Evolutionary conservation across 805 yeast genomes (phyloP).

Genomic region (Cyberlindnera xishuangbannaensis): DNA sequence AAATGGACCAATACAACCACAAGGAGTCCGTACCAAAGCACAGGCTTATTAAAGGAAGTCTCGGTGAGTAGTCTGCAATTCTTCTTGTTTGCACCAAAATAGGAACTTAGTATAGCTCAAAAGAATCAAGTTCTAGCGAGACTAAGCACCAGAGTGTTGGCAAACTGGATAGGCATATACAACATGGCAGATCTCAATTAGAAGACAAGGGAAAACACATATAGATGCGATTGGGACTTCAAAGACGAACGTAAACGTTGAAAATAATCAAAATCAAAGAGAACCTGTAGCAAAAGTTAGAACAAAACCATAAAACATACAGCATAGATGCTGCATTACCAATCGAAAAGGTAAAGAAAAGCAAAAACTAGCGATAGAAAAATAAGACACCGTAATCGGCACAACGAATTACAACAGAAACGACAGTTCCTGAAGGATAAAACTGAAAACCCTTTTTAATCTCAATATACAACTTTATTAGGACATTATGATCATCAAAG

Average conservation of each 20-base stretch:
- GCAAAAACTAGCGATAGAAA: too few species aligned
- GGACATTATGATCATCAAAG: constrained; percentile 6
- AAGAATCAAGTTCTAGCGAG: constrained; percentile 7
- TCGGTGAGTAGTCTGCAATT: constrained; percentile 71
- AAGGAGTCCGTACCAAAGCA: constrained; percentile 18
- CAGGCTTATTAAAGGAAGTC: constrained; percentile 26
- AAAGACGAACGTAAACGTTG: too few species aligned
- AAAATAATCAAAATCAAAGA: too few species aligned
- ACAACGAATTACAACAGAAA: constrained; percentile 10
- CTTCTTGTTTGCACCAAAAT: constrained; percentile 87
- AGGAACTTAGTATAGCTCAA: constrained; percentile 65
- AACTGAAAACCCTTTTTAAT: constrained; percentile 16
- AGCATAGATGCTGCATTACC: too few species aligned
- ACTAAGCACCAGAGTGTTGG: constrained; percentile 91
- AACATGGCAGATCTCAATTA: constrained; percentile 24
- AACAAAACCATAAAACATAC: constrained; percentile 1
- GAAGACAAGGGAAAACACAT: neutral
- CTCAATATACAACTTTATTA: constrained; percentile 22
- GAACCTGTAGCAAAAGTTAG: constrained; percentile 3
- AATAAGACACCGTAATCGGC: too few species aligned
- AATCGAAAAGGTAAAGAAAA: too few species aligned
- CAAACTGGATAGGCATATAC: too few species aligned
- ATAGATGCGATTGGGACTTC: too few species aligned
- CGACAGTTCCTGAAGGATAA: constrained; percentile 5
- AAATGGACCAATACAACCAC: constrained; percentile 67